These are phyloP conservation scores for Striga asiatica DNA, from an alignment of 257 asterid genomes.

Conservation along the genomic window DNA sequence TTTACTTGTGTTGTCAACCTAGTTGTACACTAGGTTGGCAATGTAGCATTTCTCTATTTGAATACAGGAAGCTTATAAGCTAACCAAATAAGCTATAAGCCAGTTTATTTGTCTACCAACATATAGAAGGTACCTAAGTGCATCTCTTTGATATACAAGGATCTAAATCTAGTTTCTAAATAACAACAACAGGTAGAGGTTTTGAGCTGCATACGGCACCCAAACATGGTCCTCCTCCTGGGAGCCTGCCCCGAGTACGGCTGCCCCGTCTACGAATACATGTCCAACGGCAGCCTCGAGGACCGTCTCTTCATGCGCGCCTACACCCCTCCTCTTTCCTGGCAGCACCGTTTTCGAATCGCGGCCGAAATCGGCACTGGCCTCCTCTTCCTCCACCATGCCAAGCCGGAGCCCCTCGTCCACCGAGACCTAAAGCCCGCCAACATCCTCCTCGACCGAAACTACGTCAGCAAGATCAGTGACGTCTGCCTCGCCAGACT, in stretches of 20 bases:
- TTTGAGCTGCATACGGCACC: conserved; percentile 82
- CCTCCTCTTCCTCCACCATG: conserved; percentile 83
- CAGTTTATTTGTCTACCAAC: no score
- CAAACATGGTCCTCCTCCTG: conserved; percentile 89
- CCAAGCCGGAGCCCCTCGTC: conserved; percentile 89
- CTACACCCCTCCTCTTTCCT: conserved; percentile 57
- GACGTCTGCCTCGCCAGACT: conserved; percentile 93
- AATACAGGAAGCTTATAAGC: no score
- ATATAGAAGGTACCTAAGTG: no score
- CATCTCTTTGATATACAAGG: no score
- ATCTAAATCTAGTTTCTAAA: neutral
- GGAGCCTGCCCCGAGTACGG: conserved; percentile 99
- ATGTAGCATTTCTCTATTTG: no score
- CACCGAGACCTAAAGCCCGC: conserved; percentile 93
- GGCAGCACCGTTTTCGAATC: conserved; percentile 78
- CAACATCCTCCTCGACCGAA: conserved; percentile 73
- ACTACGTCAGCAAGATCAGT: conserved; percentile 75
- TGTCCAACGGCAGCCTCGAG: conserved; percentile 90
- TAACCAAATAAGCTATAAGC: no score
- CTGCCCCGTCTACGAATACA: conserved; percentile 75
- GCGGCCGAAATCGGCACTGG: conserved; percentile 81
- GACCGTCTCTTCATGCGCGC: conserved; percentile 63
- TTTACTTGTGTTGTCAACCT: no score
- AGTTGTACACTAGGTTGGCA: no score
- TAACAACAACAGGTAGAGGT: conserved; percentile 56